Percentiles rank a stretch among this genome's conserved stretches.
phyloP scores from a whole-genome alignment of 257 asterid species.

The Scutellaria baicalensis region DNA sequence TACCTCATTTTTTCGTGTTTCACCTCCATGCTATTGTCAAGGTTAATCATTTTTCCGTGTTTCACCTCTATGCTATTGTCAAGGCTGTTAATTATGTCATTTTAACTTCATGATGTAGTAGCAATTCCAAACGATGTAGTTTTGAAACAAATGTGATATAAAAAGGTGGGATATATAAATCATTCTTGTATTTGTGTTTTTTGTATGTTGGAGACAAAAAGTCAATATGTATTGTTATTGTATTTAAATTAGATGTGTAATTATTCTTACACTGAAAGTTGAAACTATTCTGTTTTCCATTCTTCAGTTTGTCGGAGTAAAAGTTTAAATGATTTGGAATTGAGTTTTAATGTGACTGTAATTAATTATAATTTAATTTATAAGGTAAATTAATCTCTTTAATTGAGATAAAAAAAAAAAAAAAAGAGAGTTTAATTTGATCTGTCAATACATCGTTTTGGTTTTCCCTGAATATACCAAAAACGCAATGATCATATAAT shows the following conservation, averaged over 20 bases:
- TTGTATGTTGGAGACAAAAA: slow-evolving; percentile 14
- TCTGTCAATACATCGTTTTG: not conserved
- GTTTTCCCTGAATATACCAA: not conserved
- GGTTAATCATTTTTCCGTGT: too few relatives aligned
- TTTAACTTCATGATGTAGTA: too few relatives aligned
- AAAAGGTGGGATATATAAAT: too few relatives aligned
- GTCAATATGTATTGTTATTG: slow-evolving; percentile 2
- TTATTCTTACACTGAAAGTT: slow-evolving; percentile 26
- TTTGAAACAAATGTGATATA: too few relatives aligned
- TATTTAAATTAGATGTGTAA: slow-evolving; percentile 12
- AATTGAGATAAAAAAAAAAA: not conserved
- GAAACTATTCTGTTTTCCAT: slow-evolving; percentile 21
- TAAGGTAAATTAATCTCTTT: not conserved
- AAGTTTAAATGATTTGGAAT: not conserved
- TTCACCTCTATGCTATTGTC: too few relatives aligned
- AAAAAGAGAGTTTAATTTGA: not conserved
- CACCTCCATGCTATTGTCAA: too few relatives aligned
- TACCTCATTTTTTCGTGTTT: too few relatives aligned
- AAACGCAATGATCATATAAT: not conserved
- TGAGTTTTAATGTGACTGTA: not conserved
- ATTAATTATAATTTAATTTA: not conserved
- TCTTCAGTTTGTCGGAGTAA: slow-evolving; percentile 7
- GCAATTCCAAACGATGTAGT: too few relatives aligned
- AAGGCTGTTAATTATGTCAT: too few relatives aligned
- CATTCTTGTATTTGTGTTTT: too few relatives aligned